Evolutionary conservation across 345 rosid species (phyloP).

Genomic region (Salix exigua): DNA sequence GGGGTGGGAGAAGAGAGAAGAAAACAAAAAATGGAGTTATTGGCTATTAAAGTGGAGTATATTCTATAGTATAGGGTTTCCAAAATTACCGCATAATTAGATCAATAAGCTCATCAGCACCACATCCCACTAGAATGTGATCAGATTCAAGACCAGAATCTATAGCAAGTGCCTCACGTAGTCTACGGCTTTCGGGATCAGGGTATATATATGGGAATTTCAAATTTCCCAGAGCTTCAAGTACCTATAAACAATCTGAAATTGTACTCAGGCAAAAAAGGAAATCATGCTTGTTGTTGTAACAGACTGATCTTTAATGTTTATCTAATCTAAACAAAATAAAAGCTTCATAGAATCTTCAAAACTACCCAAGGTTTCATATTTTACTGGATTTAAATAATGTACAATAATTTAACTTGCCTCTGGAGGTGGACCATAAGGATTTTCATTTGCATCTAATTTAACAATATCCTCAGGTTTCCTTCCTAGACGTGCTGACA

Average conservation of each 20-base stretch:
- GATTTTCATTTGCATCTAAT: conserved; percentile 97
- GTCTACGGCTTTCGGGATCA: conserved; percentile 77
- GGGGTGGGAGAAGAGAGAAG: not conserved
- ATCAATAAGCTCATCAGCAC: conserved; percentile 94
- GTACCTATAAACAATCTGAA: conserved; percentile 64
- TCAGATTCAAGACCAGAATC: conserved; percentile 89
- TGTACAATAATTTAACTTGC: conserved; percentile 38
- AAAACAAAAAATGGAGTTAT: not conserved
- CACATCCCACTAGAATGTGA: conserved; percentile 89
- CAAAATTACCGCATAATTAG: conserved; percentile 80
- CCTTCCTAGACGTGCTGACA: conserved; percentile 77
- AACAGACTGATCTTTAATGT: not conserved
- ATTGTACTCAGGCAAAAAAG: conserved; percentile 20
- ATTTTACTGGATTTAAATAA: not conserved
- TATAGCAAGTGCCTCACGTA: conserved; percentile 76
- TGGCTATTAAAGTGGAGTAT: not conserved
- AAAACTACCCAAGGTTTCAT: not conserved
- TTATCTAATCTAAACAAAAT: not conserved
- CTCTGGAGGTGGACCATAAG: conserved; percentile 99
- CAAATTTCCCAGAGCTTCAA: conserved; percentile 80
- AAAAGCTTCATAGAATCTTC: not conserved
- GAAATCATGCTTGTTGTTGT: not conserved
- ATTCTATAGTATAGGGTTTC: not conserved
- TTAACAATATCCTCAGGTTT: conserved; percentile 93
- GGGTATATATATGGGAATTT: conserved; percentile 88